A percentile compares a stretch with the other conserved stretches of the same genome.
Evolutionary conservation across 2,329 filamentous ascomycete species (phyloP).

Genomic region (Pyrenochaeta sp.): DNA sequence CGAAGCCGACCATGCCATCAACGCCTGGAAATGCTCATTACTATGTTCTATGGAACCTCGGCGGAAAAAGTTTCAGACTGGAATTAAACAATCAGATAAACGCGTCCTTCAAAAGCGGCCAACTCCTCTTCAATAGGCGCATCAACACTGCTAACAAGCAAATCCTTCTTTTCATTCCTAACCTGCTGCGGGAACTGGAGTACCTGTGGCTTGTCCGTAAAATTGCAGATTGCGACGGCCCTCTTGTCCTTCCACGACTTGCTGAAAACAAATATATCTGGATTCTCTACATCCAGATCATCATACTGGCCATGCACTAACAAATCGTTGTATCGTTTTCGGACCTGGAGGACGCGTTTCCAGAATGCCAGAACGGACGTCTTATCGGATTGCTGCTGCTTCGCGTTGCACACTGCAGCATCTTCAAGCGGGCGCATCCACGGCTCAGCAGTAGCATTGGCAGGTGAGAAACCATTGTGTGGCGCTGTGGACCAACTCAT

Average conservation of each 20-base stretch:
- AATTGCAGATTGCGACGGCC: slow-evolving; percentile 46
- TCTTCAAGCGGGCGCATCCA: slow-evolving; percentile 70
- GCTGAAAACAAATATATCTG: slow-evolving; percentile 64
- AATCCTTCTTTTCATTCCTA: slow-evolving; percentile 36
- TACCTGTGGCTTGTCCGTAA: slow-evolving; percentile 40
- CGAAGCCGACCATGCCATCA: no score
- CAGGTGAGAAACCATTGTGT: slow-evolving; percentile 67
- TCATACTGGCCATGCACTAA: slow-evolving; percentile 70
- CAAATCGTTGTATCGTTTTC: slow-evolving; percentile 65
- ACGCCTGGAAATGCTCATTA: no score
- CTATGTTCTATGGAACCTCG: no score
- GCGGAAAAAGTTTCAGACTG: no score
- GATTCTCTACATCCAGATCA: slow-evolving; percentile 59
- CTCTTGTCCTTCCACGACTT: slow-evolving; percentile 42
- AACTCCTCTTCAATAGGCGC: slow-evolving; percentile 23
- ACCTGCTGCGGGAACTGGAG: slow-evolving; percentile 45
- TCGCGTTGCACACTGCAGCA: slow-evolving; percentile 65
- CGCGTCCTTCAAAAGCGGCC: slow-evolving; percentile 39
- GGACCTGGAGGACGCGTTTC: slow-evolving; percentile 62
- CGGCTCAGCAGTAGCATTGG: slow-evolving; percentile 57
- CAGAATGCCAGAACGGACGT: slow-evolving; percentile 68
- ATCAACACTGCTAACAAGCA: slow-evolving; percentile 35
- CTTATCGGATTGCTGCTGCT: slow-evolving; percentile 56
- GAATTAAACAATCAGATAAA: slow-evolving; percentile 34
- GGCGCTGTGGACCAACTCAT: slow-evolving; percentile 69